Evolutionary conservation across 441 rosid genomes (phyloP), one percentile per base, ranked within the genome.

Genomic region (Erodium moschatum): DNA sequence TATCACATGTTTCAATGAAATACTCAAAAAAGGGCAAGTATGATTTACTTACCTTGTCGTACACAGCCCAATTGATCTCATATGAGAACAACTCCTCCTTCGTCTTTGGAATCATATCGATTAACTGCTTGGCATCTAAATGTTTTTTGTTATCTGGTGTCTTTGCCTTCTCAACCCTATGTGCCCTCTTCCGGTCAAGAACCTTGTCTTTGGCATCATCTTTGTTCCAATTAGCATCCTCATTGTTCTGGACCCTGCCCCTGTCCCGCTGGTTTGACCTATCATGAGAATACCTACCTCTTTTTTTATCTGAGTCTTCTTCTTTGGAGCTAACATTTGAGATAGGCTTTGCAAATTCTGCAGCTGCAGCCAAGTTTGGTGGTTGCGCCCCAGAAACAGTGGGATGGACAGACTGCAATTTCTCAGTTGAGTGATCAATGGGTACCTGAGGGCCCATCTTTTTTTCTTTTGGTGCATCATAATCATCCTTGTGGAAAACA

Each of bases 391-490:
- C 96, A 67, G 90, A 78, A 70, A 78, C 82, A 71, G 81, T 50
- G 58, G 85, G 78, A 69, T 89, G 87, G 70, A 87, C 84, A 13
- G 91, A 90, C 75, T 89, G 85, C 79, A 87, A 83, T 81, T 94
- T 97, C 87, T 94, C 97, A 40, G 90, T 83, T 21, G 99, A 84
- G 78, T 94, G 91, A 83, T 91, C 97, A 73, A 94, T 87, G 65
- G 99, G 99, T 78, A 91, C 97, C 81, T 89, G 85, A 27, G 97
- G 99, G 75, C 92, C 88, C 97, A 89, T 87, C 82, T 87, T 91
- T 75, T 87, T 91, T 38, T 89, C 91, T 81, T 91, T 94, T 6
- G 80, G 83, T 1, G 86, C 90, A 64, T 91, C 98, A 31, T 93
- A 96, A 74, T 90, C 99, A 69, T 87, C 98, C 78, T 85, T 94